phyloP scores from a whole-genome alignment of 768 basidiomycete genomes.

The Tylopilus vinaceipallidus region DNA sequence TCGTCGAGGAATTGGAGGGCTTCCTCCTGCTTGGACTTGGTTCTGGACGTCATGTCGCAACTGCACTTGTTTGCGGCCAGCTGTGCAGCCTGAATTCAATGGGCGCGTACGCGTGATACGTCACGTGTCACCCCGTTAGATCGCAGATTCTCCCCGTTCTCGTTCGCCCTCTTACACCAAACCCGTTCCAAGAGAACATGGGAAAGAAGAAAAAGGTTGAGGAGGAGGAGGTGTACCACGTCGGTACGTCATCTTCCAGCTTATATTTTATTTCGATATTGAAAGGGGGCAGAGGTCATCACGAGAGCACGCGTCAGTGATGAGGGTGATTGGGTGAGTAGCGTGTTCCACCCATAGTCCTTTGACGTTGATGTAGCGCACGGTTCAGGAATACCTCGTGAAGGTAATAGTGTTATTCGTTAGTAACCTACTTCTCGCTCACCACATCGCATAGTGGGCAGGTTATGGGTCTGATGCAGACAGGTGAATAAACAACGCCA shows the following conservation, averaged over 20 bases:
- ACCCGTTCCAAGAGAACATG: slow-evolving; percentile 15
- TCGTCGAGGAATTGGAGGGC: slow-evolving; percentile 93
- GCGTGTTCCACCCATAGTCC: neutral
- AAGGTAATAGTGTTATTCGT: slow-evolving; percentile 44
- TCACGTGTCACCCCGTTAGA: slow-evolving; percentile 16
- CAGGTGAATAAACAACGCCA: slow-evolving; percentile 39
- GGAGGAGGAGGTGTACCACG: slow-evolving; percentile 42
- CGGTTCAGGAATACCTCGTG: slow-evolving; percentile 58
- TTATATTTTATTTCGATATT: neutral
- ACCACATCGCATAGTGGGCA: slow-evolving; percentile 52
- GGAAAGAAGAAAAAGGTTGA: slow-evolving; percentile 27
- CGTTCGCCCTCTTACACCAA: too few species aligned
- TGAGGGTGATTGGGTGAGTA: slow-evolving; percentile 52
- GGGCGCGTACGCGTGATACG: slow-evolving; percentile 1
- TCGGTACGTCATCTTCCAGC: slow-evolving; percentile 40
- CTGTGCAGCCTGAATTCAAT: too few species aligned
- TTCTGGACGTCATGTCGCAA: slow-evolving; percentile 38
- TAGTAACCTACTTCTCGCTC: neutral
- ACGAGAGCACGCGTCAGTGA: slow-evolving; percentile 52
- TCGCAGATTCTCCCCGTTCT: neutral
- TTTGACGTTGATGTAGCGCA: neutral
- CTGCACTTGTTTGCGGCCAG: neutral
- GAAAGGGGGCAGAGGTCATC: slow-evolving; percentile 50
- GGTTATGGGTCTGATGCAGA: slow-evolving; percentile 56
- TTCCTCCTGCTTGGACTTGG: slow-evolving; percentile 82